phyloP scores from a whole-genome alignment of 305 asterid genomes.

The Fraxinus xanthoxyloides region DNA sequence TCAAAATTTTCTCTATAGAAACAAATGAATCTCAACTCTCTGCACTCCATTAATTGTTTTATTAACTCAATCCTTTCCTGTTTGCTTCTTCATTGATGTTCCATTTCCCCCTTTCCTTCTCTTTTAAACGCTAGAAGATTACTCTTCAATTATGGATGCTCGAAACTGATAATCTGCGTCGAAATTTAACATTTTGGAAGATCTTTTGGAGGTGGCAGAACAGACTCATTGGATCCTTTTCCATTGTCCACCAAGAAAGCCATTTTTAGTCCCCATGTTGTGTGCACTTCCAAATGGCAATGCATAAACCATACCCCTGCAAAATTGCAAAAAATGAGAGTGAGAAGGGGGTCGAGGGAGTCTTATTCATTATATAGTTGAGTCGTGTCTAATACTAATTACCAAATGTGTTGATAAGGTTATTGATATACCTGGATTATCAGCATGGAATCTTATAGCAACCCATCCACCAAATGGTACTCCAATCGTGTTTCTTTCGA shows the following conservation, averaged over 20 bases:
- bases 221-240: conserved; percentile 71
- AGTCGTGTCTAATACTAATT: background rate
- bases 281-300: conserved; percentile 89
- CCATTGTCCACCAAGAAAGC: conserved; percentile 97
- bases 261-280: conserved; percentile 98
- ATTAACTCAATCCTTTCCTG: background rate
- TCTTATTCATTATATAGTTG: background rate
- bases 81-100: background rate
- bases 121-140: conserved; percentile 4
- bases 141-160: background rate
- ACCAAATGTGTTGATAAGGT: background rate
- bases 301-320: conserved; percentile 97
- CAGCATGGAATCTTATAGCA: conserved; percentile 54
- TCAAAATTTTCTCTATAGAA: conserved; percentile 18
- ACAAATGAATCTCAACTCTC: conserved; percentile 19
- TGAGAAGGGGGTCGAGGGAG: background rate
- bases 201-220: conserved; percentile 84
- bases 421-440: conserved; percentile 48
- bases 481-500: conserved; percentile 59
- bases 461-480: conserved; percentile 70
- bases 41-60: background rate
- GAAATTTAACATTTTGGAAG: conserved; percentile 64
- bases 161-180: background rate
- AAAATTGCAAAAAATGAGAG: background rate
- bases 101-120: background rate